phyloP scores from a whole-genome alignment of 78 protist species.

The Dictyostelium firmibasis region DNA sequence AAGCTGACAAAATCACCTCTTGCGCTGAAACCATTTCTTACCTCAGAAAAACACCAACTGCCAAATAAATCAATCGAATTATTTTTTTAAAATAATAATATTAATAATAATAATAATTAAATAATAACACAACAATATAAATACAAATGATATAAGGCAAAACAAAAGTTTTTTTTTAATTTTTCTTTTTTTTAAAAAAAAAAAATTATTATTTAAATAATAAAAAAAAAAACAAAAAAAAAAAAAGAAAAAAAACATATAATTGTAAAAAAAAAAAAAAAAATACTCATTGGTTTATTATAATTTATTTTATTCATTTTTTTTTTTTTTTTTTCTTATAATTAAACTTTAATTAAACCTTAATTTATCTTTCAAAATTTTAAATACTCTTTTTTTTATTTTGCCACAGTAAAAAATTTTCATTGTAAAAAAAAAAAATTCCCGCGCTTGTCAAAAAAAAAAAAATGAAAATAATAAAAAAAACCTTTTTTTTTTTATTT shows the following conservation, averaged over 20 bases:
- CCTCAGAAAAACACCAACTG: constrained; percentile 86
- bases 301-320: no score
- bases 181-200: neutral
- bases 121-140: no score
- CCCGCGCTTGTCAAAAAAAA: no score
- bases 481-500: neutral
- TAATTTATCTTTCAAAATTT: no score
- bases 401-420: no score
- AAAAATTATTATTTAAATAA: neutral
- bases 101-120: no score
- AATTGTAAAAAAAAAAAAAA: neutral
- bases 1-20: constrained; percentile 88
- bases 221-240: neutral
- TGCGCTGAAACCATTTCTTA: constrained; percentile 83
- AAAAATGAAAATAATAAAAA: neutral
- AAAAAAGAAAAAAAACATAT: neutral
- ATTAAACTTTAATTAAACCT: neutral
- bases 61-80: constrained; percentile 82
- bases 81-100: neutral
- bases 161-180: neutral
- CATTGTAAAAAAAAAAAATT: no score
- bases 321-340: no score
- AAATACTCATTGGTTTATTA: neutral
- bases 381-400: neutral
- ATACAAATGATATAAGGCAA: neutral